Conservation (phyloP, 805 yeast genomes). For the Barnettozyma populi region DNA sequence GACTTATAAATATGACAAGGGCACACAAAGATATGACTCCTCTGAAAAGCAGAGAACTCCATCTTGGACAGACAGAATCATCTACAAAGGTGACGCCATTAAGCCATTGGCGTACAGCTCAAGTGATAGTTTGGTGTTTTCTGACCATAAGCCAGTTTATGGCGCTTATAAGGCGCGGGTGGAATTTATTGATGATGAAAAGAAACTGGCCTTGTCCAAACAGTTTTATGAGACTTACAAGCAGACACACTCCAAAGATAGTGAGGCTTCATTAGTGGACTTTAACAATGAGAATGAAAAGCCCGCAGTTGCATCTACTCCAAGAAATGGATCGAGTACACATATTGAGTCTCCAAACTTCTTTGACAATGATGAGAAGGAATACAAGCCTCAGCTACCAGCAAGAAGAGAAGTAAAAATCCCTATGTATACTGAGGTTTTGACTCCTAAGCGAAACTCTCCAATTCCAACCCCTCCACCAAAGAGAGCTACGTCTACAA, state of each 20-base stretch:
- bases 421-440: conserved; percentile 9
- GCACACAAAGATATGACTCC: conserved; percentile 74
- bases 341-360: conserved; percentile 14
- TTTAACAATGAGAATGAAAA: conserved; percentile 9
- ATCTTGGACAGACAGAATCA: conserved; percentile 92
- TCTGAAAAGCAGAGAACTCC: conserved; percentile 92
- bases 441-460: conserved; percentile 19
- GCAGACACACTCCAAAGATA: conserved; percentile 27
- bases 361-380: conserved; percentile 17
- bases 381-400: conserved; percentile 19
- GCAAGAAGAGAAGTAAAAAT: conserved; percentile 7
- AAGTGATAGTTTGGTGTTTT: conserved; percentile 50
- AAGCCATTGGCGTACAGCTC: conserved; percentile 65
- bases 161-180: conserved; percentile 68
- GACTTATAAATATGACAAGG: conserved; percentile 88
- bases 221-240: conserved; percentile 58
- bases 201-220: conserved; percentile 48
- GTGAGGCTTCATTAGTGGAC: conserved; percentile 19
- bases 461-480: conserved; percentile 15
- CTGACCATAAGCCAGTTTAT: conserved; percentile 93
- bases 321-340: neutral
- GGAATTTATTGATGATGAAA: conserved; percentile 59
- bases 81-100: conserved; percentile 55
- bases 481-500: conserved; percentile 5
- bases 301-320: neutral